Base-by-base conservation (phyloP, 768 basidiomycete species). In the Leccinum uliginosum region DNA sequence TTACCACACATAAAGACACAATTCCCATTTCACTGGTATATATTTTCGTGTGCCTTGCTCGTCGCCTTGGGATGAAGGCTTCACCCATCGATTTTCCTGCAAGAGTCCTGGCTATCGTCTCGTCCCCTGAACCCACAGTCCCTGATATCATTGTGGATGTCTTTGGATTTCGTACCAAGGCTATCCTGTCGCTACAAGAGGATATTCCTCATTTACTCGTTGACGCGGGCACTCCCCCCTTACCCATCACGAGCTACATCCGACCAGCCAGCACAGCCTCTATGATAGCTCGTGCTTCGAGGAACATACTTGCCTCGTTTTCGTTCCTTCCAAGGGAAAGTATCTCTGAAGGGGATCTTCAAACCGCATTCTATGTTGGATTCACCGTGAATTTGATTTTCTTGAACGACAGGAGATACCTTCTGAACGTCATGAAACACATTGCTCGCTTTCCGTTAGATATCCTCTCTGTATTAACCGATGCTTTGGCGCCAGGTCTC, bases 21-120 rank as follows among this genome's bases (percentile, higher is more conserved):
- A 76, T 87, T 45, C 85, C 85, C 0, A 79, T 87, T 49, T 83
- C 83, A 11, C 72, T 87, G 44, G 79, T 80, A 38, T 83, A 81
- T 67, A 64, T 84, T 23, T 87, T 85, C 57, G 76, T 81, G 12
- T 76, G 78, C 17, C 69, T 87, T 45, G 77, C 78, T 17, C 74
- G 76, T 15, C 76, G 81, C 32, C 65, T 86, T 1, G 81, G 78
- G 24, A 71, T 87, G 17, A 59, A 65, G 8, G 83, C 83, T 0
- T 74, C 73, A 4, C 84, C 85, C 0, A 67, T 83, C 17, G 77
- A 82, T 61, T 83, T 84, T 54, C 86, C 85, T 6, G 68, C 70
- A 9, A 76, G 75, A 51, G 85, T 87, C 14, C 64, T 86, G 32
- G 82, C 75, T 12, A 73, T 82, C 53, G 76, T 87, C 45, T 64